These are phyloP conservation scores for Podospora appendiculata DNA, from an alignment of 495 filamentous ascomycete genomes.

Conservation along the genomic window DNA sequence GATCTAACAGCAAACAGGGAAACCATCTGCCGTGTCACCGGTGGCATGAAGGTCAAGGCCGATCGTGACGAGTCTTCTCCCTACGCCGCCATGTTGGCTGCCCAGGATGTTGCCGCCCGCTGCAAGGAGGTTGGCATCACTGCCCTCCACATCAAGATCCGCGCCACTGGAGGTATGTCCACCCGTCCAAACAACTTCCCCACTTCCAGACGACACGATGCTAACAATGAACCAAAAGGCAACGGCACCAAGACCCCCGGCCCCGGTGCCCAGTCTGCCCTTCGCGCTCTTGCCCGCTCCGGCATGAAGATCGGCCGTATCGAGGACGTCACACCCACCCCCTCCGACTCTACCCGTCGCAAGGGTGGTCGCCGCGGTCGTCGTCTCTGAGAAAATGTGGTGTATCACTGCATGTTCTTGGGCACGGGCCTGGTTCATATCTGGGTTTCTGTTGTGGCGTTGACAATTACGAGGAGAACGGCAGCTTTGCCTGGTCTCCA, in stretches of 20 bases:
- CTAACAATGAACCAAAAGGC: slow-evolving; percentile 33
- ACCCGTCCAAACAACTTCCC: no score
- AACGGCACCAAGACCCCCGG: slow-evolving; percentile 99
- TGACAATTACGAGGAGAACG: slow-evolving; percentile 65
- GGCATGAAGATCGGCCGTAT: slow-evolving; percentile 99
- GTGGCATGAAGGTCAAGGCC: slow-evolving; percentile 99
- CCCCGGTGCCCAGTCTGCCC: slow-evolving; percentile 95
- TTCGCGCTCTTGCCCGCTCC: slow-evolving; percentile 94
- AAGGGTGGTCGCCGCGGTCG: slow-evolving; percentile 99
- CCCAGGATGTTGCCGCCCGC: slow-evolving; percentile 85
- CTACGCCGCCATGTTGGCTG: slow-evolving; percentile 99
- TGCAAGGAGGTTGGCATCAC: slow-evolving; percentile 99
- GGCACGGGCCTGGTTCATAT: background rate
- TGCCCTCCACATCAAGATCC: slow-evolving; percentile 99
- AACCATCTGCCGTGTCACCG: slow-evolving; percentile 98
- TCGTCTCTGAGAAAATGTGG: slow-evolving; percentile 64
- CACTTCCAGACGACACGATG: background rate
- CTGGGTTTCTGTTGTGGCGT: slow-evolving; percentile 44
- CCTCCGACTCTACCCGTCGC: slow-evolving; percentile 95
- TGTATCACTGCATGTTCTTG: slow-evolving; percentile 1
- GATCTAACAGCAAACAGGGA: slow-evolving; percentile 36
- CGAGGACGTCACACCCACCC: slow-evolving; percentile 98
- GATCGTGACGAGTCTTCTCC: slow-evolving; percentile 99
- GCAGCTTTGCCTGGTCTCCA: slow-evolving; percentile 60
- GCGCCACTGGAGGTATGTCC: slow-evolving; percentile 85